Percentiles rank a stretch among this genome's conserved stretches.
Conservation (phyloP, 345 rosid genomes). For the Citrus sp. region DNA sequence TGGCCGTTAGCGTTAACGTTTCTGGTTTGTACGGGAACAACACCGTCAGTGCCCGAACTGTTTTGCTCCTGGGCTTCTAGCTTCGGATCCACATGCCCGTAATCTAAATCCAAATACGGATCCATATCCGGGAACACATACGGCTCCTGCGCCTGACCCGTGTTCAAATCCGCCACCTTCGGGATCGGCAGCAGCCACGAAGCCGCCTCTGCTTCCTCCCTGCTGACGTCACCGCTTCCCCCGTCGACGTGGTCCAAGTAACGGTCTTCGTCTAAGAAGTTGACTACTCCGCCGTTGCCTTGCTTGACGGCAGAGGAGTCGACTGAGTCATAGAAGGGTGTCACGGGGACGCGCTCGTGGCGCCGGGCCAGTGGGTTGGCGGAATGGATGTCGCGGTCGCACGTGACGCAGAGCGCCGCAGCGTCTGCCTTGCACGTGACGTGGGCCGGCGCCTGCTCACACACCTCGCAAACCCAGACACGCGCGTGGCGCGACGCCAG, state of each 20-base stretch:
- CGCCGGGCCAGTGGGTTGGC: constrained; percentile 92
- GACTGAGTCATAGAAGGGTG: constrained; percentile 68
- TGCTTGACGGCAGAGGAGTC: constrained; percentile 32
- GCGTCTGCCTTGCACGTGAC: constrained; percentile 99
- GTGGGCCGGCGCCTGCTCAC: constrained; percentile 97
- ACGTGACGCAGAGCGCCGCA: constrained; percentile 91
- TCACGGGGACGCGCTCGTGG: constrained; percentile 83
- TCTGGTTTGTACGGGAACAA: constrained; percentile 67
- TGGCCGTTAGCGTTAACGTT: constrained; percentile 31
- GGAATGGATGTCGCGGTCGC: constrained; percentile 97
- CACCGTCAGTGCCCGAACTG: constrained; percentile 82
- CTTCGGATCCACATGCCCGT: constrained; percentile 55
- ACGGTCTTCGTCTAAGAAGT: constrained; percentile 44
- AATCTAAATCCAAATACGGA: constrained; percentile 76
- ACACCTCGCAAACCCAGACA: constrained; percentile 88
- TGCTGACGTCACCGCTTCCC: constrained; percentile 49
- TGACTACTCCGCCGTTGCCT: constrained; percentile 23
- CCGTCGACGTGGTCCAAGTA: constrained; percentile 43
- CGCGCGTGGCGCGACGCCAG: constrained; percentile 96
- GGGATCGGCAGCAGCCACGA: constrained; percentile 83
- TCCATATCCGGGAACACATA: constrained; percentile 67
- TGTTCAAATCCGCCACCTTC: constrained; percentile 39
- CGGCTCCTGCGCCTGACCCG: constrained; percentile 67
- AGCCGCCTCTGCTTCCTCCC: constrained; percentile 85
- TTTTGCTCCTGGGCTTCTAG: constrained; percentile 66